Percentiles rank a stretch among this genome's conserved stretches.
phyloP scores from a whole-genome alignment of 2,329 filamentous ascomycete species.

The Paraphoma chrysanthemicola region DNA sequence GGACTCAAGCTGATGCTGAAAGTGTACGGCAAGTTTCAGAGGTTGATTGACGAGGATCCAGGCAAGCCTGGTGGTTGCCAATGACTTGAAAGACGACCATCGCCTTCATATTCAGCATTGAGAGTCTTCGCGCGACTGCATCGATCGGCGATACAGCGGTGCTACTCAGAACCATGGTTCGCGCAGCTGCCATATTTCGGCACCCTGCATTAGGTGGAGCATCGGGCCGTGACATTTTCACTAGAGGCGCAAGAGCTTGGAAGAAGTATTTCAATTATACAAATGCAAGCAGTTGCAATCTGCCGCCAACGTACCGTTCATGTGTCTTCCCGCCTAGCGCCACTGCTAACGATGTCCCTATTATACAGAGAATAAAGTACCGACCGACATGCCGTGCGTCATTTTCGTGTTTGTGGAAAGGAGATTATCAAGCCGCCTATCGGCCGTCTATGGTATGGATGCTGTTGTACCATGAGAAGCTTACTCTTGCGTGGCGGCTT shows the following conservation, averaged over 20 bases:
- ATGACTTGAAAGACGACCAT: no score
- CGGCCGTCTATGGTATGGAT: not conserved
- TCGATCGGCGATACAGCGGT: no score
- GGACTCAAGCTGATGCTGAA: no score
- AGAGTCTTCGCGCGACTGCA: no score
- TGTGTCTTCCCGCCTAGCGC: slow-evolving; percentile 12
- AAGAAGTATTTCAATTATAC: slow-evolving; percentile 10
- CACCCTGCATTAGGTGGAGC: no score
- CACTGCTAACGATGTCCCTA: slow-evolving; percentile 21
- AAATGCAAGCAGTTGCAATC: slow-evolving; percentile 7
- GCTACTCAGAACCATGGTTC: no score
- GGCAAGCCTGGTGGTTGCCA: no score
- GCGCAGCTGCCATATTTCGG: no score
- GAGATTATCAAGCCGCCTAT: not conserved
- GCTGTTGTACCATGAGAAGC: not conserved
- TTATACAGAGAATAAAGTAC: slow-evolving; percentile 16
- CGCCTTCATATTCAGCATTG: no score
- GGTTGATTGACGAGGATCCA: no score
- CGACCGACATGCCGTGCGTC: slow-evolving; percentile 3
- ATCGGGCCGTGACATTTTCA: no score
- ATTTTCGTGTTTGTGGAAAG: slow-evolving; percentile 2
- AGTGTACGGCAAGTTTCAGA: no score
- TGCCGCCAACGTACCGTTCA: not conserved
- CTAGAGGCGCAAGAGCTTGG: not conserved
- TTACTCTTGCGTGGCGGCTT: slow-evolving; percentile 44